Conservation (phyloP, 345 rosid species). For the Rhizophora mangle region DNA sequence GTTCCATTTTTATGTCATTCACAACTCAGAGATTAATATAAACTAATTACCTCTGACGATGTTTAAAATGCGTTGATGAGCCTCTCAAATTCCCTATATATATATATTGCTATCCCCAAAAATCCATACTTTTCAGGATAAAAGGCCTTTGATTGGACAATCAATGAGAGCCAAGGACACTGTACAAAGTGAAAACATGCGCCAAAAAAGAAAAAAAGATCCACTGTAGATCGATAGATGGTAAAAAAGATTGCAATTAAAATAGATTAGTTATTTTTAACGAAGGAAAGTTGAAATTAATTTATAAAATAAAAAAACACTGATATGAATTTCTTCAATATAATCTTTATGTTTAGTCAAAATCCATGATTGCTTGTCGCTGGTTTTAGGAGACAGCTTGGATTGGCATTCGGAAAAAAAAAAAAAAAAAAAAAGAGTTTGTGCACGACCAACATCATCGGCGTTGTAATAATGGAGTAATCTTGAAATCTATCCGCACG, state of each 20-base stretch:
- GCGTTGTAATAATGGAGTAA: background rate
- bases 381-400: slow-evolving; percentile 42
- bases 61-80: too few species aligned
- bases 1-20: too few species aligned
- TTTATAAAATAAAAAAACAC: slow-evolving; percentile 11
- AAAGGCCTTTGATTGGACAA: slow-evolving; percentile 40
- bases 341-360: slow-evolving; percentile 41
- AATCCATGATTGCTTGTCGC: slow-evolving; percentile 38
- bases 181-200: slow-evolving; percentile 15
- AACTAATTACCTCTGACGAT: too few species aligned
- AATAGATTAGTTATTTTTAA: slow-evolving; percentile 20
- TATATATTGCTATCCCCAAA: slow-evolving; percentile 25
- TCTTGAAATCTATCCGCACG: slow-evolving; percentile 17
- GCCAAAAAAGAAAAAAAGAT: slow-evolving; percentile 23
- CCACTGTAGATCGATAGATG: slow-evolving; percentile 35
- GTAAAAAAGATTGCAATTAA: slow-evolving; percentile 46
- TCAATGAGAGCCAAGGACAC: slow-evolving; percentile 18
- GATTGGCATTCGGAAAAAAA: background rate
- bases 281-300: slow-evolving; percentile 20
- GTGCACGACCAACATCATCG: slow-evolving; percentile 13
- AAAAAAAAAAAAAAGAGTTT: background rate
- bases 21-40: too few species aligned
- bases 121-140: slow-evolving; percentile 12
- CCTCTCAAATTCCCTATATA: slow-evolving; percentile 5
- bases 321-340: slow-evolving; percentile 24